Evolutionary conservation across 176 grass and related monocot genomes (phyloP).

Genomic region (Ensete glaucum): DNA sequence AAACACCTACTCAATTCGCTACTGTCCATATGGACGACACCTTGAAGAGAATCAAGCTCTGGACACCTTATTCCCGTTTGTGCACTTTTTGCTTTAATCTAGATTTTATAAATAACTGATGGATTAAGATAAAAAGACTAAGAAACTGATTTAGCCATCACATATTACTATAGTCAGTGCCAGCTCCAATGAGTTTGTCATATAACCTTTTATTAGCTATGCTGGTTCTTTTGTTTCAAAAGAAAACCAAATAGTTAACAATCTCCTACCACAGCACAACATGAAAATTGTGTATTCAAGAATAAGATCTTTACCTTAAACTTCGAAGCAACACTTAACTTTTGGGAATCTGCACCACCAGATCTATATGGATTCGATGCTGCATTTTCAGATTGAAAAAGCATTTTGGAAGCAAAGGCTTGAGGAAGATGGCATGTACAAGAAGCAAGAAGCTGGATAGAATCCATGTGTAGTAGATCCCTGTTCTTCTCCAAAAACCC

Average conservation of each 20-base stretch:
- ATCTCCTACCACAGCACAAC: too few species aligned
- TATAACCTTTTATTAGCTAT: too few species aligned
- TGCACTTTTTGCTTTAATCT: too few species aligned
- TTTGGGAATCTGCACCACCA: constrained; percentile 86
- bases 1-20: too few species aligned
- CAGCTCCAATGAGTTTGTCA: too few species aligned
- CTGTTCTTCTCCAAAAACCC: constrained; percentile 98
- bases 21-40: too few species aligned
- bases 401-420: constrained; percentile 88
- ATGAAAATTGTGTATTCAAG: neutral
- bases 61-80: too few species aligned
- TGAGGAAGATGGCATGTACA: constrained; percentile 67
- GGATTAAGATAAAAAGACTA: too few species aligned
- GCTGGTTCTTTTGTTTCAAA: neutral
- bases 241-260: neutral
- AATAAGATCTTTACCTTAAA: constrained; percentile 58
- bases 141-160: too few species aligned
- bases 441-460: constrained; percentile 77
- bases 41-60: too few species aligned
- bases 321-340: constrained; percentile 92
- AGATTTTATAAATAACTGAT: too few species aligned
- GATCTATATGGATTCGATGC: constrained; percentile 55
- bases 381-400: constrained; percentile 52
- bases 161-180: too few species aligned
- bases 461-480: constrained; percentile 92